Evolutionary conservation across 179 eudicot genomes (phyloP).

Genomic region (Vitellaria paradoxa): DNA sequence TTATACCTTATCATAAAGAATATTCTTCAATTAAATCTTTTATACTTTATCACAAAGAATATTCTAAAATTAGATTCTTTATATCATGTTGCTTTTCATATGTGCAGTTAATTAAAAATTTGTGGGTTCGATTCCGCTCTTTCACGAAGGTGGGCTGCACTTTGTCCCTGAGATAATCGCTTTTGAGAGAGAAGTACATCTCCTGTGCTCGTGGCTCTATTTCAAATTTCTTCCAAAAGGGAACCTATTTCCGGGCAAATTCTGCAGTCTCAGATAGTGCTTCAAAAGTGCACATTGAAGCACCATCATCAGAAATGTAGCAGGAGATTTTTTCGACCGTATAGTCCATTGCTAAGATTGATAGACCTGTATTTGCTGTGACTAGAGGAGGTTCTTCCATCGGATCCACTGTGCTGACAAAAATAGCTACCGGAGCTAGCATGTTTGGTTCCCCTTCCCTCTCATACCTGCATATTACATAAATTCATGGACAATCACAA

Average conservation of each 20-base stretch:
- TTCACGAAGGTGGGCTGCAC: slow-evolving; percentile 96
- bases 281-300: slow-evolving; percentile 91
- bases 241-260: slow-evolving; percentile 97
- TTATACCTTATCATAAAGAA: no score
- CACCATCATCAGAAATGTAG: slow-evolving; percentile 96
- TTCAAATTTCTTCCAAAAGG: slow-evolving; percentile 84
- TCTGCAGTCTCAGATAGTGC: slow-evolving; percentile 92
- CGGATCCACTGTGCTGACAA: slow-evolving; percentile 98
- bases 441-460: slow-evolving; percentile 85
- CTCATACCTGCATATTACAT: slow-evolving; percentile 64
- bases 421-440: slow-evolving; percentile 81
- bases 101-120: no score
- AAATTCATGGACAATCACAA: no score
- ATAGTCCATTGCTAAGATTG: slow-evolving; percentile 90
- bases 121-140: no score
- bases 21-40: no score
- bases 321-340: slow-evolving; percentile 93
- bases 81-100: no score
- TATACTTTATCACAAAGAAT: no score
- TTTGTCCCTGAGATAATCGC: slow-evolving; percentile 87
- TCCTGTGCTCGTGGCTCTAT: slow-evolving; percentile 96
- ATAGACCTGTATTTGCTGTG: slow-evolving; percentile 78
- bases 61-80: no score
- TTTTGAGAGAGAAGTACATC: slow-evolving; percentile 71
- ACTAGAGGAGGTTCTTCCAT: slow-evolving; percentile 90